Base-by-base conservation (phyloP, 73 alveolate genomes). In the Loxodes magnus region DNA sequence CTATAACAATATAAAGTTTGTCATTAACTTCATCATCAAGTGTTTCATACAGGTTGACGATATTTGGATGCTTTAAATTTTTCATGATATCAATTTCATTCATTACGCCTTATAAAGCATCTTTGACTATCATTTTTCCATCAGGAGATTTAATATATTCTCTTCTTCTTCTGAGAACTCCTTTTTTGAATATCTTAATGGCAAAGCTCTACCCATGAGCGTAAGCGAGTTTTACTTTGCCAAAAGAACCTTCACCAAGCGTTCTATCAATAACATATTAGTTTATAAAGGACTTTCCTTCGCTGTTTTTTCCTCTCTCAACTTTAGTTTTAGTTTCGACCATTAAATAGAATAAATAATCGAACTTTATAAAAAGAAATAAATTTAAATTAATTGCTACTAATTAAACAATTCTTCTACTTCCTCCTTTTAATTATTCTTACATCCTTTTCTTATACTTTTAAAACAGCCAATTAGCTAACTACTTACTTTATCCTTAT, bases 81-180 rank as follows among this genome's bases (percentile, higher is more conserved):
- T 90, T 86, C 98, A 90, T 90, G 41, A 90, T 86, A 29, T 92
- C 96, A 37, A 90, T 90, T 82, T 90, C 98, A 33, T 79, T 37
- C 36, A 62, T 59, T 5, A 90, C 96, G 76, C 83, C 84, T 55
- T 82, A 73, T 2, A 90, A 55, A 15, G 82, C 77, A 55, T 71
- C 79, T n/a, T 67, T 74, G 46, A 59, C 72, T 6, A 59, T 71
- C 79, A 80, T 62, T 16, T 67, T 64, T 22, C 87, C 94, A 17
- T 65, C 88, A 27, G 64, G 72, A 43, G 77, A 79, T 43, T 75
- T 43, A 53, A 62, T 35, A 55, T 69, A 76, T 49, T 75, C 82
- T 44, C 74, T 76, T 62, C 62, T 57, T 60, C 70, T 76, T 5
- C 83, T 67, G 24, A 73, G 65, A 2, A 60, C 46, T 21, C 79